A percentile compares a stretch with the other conserved stretches of the same genome.
phyloP scores from a whole-genome alignment of 352 stramenopile genomes.

The Phytopythium litorale region DNA sequence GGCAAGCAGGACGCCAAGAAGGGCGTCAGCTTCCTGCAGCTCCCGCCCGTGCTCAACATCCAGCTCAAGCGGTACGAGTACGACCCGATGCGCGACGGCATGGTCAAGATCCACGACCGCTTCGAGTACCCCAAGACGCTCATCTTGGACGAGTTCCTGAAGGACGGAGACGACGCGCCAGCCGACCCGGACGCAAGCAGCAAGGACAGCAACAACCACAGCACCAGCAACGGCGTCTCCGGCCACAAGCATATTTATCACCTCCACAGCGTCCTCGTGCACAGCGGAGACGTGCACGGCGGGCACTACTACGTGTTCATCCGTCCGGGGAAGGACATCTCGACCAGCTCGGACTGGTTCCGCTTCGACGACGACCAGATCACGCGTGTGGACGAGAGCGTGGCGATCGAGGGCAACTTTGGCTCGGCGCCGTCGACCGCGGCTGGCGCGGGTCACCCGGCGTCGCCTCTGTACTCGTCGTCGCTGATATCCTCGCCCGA shows the following conservation, averaged over 20 bases:
- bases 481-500: slow-evolving; percentile 48
- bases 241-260: slow-evolving; percentile 54
- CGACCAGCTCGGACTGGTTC: slow-evolving; percentile 67
- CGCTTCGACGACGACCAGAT: slow-evolving; percentile 87
- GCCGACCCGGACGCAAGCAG: not conserved
- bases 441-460: slow-evolving; percentile 12
- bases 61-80: slow-evolving; percentile 92
- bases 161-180: slow-evolving; percentile 8
- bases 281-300: slow-evolving; percentile 83
- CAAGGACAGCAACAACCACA: not conserved
- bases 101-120: slow-evolving; percentile 89
- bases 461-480: slow-evolving; percentile 52
- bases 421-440: slow-evolving; percentile 32
- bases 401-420: slow-evolving; percentile 78
- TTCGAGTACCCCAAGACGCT: slow-evolving; percentile 84
- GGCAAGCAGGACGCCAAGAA: slow-evolving; percentile 92
- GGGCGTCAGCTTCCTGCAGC: slow-evolving; percentile 75
- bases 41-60: slow-evolving; percentile 90
- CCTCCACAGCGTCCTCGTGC: slow-evolving; percentile 81
- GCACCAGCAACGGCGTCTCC: not conserved
- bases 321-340: slow-evolving; percentile 64
- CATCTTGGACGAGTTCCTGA: slow-evolving; percentile 65
- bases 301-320: slow-evolving; percentile 91
- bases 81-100: slow-evolving; percentile 78
- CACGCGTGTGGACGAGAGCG: slow-evolving; percentile 60